Conservation (phyloP, 1,284 basidiomycete species). For the Mycena sp. region DNA sequence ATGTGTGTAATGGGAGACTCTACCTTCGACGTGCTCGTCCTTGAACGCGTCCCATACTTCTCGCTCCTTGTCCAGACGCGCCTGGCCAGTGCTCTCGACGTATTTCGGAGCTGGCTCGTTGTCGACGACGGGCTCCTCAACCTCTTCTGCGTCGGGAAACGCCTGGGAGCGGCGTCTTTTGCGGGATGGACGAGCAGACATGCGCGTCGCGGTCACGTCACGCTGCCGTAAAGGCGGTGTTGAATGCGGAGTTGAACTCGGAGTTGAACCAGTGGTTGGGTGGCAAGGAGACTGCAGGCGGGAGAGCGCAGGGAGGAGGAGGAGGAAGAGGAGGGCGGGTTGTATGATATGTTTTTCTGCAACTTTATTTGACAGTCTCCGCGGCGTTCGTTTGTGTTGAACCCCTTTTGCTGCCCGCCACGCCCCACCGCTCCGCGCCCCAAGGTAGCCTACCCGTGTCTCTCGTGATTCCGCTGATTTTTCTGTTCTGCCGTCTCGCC, state of each 20-base stretch:
- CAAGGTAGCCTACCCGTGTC: neutral
- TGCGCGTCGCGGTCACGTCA: no score
- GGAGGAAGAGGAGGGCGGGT: no score
- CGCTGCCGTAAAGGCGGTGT: no score
- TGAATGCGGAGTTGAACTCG: no score
- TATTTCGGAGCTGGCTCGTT: constrained; percentile 10
- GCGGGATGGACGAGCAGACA: constrained; percentile 40
- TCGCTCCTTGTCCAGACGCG: constrained; percentile 59
- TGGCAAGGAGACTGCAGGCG: no score
- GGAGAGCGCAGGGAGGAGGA: no score
- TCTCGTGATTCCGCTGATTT: neutral
- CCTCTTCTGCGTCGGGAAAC: constrained; percentile 45
- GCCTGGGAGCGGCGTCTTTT: constrained; percentile 60
- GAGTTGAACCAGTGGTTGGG: no score
- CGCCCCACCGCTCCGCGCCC: no score
- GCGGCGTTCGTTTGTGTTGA: no score
- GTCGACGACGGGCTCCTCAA: constrained; percentile 13
- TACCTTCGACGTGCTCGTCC: constrained; percentile 84
- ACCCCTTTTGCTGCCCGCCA: no score
- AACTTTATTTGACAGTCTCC: no score
- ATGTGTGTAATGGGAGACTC: constrained; percentile 16
- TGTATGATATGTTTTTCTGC: no score
- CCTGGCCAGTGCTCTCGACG: constrained; percentile 32
- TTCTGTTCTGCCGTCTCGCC: neutral
- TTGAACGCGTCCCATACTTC: constrained; percentile 80